Conservation (phyloP, 345 rosid genomes). For the Brassica juncea region DNA sequence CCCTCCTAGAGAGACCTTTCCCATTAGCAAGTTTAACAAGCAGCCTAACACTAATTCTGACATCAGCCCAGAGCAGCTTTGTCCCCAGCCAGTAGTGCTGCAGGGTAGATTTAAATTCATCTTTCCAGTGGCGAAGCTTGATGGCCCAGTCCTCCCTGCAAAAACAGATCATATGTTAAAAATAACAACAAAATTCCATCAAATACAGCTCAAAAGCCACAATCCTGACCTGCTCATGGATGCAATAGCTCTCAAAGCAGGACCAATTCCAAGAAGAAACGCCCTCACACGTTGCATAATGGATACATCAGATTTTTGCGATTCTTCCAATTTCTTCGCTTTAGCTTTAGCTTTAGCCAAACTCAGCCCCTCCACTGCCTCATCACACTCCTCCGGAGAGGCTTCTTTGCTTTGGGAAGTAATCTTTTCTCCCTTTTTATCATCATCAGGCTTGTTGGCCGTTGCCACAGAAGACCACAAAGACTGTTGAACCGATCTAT, state of each 20-base stretch:
- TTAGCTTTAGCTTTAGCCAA: slow-evolving; percentile 87
- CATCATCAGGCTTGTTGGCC: slow-evolving; percentile 54
- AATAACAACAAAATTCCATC: slow-evolving; percentile 19
- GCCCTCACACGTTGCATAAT: slow-evolving; percentile 59
- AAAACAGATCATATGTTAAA: slow-evolving; percentile 19
- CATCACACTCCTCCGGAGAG: slow-evolving; percentile 94
- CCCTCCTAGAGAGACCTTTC: slow-evolving; percentile 91
- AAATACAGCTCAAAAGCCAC: slow-evolving; percentile 17
- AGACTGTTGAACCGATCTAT: slow-evolving; percentile 46
- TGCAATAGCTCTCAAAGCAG: slow-evolving; percentile 88
- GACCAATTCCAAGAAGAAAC: slow-evolving; percentile 77
- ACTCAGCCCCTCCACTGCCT: slow-evolving; percentile 88
- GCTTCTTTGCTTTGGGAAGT: slow-evolving; percentile 73
- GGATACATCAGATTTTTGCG: slow-evolving; percentile 55
- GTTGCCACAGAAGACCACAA: slow-evolving; percentile 59
- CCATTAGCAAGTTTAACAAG: slow-evolving; percentile 86
- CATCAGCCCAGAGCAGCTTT: slow-evolving; percentile 88
- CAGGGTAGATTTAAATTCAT: slow-evolving; percentile 81
- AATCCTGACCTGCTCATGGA: slow-evolving; percentile 85
- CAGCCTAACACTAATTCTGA: slow-evolving; percentile 82
- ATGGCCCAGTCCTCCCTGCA: slow-evolving; percentile 96
- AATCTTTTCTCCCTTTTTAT: slow-evolving; percentile 48
- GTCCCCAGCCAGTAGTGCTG: slow-evolving; percentile 95
- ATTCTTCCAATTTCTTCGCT: slow-evolving; percentile 71
- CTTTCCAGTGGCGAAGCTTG: slow-evolving; percentile 82